phyloP scores from a whole-genome alignment of 305 asterid genomes.

The Solanum hybrid region DNA sequence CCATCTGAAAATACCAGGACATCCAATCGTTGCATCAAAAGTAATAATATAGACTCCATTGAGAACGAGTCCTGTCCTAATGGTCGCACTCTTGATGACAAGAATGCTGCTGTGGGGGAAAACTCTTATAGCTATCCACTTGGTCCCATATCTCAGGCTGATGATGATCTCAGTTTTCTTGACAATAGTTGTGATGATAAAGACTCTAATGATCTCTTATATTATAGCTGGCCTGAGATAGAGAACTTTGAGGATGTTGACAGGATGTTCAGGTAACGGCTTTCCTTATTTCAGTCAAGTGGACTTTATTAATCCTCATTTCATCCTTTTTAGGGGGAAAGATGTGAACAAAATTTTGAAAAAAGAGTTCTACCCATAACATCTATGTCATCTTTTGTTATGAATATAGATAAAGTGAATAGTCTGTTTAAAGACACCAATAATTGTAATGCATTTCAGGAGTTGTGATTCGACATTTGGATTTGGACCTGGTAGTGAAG shows the following conservation, averaged over 20 bases:
- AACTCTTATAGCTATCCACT: constrained; percentile 44
- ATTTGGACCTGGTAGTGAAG: constrained; percentile 49
- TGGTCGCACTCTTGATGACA: constrained; percentile 29
- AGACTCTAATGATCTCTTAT: constrained; percentile 51
- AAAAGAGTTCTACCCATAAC: no score
- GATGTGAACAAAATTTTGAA: neutral
- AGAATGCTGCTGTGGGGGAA: constrained; percentile 27
- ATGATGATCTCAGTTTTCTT: constrained; percentile 36
- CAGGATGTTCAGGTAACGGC: constrained; percentile 68
- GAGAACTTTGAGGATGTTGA: constrained; percentile 84
- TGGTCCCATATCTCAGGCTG: constrained; percentile 35
- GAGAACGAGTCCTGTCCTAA: constrained; percentile 28
- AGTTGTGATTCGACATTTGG: constrained; percentile 81
- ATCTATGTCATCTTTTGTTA: neutral
- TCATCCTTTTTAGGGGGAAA: neutral
- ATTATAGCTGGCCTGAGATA: constrained; percentile 67
- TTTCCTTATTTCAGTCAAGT: constrained; percentile 6
- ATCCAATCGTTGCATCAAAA: constrained; percentile 24
- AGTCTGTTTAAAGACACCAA: neutral
- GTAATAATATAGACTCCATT: constrained; percentile 17
- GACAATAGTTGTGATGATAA: constrained; percentile 36
- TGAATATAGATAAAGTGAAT: neutral
- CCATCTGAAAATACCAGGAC: constrained; percentile 34
- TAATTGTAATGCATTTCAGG: constrained; percentile 31
- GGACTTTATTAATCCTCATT: neutral